Evolutionary conservation across 2,329 filamentous ascomycete genomes (phyloP).

Genomic region (Botrytis byssoidea): DNA sequence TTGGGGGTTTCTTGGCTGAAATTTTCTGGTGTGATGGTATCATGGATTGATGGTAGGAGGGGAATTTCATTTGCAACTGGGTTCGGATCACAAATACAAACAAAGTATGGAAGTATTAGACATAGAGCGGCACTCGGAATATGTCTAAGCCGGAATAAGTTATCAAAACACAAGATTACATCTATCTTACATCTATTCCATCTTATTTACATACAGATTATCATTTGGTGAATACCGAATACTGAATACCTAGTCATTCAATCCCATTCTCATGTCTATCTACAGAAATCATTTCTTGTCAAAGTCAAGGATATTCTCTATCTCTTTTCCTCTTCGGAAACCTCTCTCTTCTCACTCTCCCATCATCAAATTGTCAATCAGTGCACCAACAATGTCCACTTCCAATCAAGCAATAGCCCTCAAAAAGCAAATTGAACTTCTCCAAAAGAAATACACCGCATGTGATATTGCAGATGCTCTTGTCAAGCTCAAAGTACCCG

Average conservation of each 20-base stretch:
- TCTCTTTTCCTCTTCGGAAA: neutral
- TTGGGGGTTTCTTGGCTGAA: neutral
- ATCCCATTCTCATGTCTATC: neutral
- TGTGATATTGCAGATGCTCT: constrained; percentile 71
- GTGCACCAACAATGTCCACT: constrained; percentile 11
- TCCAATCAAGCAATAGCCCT: neutral
- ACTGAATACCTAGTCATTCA: neutral
- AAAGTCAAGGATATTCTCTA: neutral
- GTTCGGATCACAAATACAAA: neutral
- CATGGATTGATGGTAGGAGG: neutral
- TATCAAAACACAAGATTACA: neutral
- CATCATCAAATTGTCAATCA: neutral
- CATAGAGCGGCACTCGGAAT: neutral
- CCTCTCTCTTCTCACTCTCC: neutral
- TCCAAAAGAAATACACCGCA: constrained; percentile 43
- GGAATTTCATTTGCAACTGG: neutral
- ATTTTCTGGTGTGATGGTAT: neutral
- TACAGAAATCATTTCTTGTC: neutral
- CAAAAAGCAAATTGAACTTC: constrained; percentile 24
- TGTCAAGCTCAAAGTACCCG: constrained; percentile 64
- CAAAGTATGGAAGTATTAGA: neutral
- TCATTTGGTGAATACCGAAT: neutral
- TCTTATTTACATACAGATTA: neutral
- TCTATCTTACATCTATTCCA: too few relatives aligned
- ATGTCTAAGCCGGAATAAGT: neutral